phyloP scores from a whole-genome alignment of 345 rosid genomes.

The Sisymbrium altissimum region DNA sequence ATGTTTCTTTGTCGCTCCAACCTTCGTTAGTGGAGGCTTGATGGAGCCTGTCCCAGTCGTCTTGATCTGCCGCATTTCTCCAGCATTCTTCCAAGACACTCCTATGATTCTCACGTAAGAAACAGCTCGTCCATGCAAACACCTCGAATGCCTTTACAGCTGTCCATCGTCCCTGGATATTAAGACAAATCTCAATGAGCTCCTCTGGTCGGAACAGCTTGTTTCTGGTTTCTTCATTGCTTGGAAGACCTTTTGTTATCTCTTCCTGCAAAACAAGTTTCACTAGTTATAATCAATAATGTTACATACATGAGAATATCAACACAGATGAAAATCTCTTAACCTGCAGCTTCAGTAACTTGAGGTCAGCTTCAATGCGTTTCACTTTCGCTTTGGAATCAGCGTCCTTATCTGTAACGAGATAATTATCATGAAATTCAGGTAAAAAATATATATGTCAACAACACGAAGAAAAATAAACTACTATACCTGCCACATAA shows the following conservation, averaged over 20 bases:
- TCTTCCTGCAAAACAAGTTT: slow-evolving; percentile 53
- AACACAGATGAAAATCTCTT: neutral
- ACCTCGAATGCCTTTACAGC: slow-evolving; percentile 67
- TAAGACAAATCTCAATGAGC: slow-evolving; percentile 66
- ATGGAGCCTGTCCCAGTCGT: slow-evolving; percentile 71
- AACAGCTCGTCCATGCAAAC: slow-evolving; percentile 86
- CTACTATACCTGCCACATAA: slow-evolving; percentile 61
- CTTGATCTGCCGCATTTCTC: slow-evolving; percentile 77
- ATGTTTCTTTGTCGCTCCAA: slow-evolving; percentile 83
- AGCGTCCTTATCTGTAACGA: slow-evolving; percentile 38
- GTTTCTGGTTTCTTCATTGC: slow-evolving; percentile 35
- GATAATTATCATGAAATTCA: neutral
- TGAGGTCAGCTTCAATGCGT: slow-evolving; percentile 83
- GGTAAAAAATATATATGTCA: neutral
- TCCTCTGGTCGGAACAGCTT: slow-evolving; percentile 66
- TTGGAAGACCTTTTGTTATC: slow-evolving; percentile 43
- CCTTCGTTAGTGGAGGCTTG: slow-evolving; percentile 64
- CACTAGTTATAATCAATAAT: neutral
- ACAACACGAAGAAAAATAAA: neutral
- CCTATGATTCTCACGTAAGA: slow-evolving; percentile 64
- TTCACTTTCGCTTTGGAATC: slow-evolving; percentile 49
- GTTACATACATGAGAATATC: neutral
- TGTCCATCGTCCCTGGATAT: slow-evolving; percentile 47
- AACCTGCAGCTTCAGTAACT: slow-evolving; percentile 88
- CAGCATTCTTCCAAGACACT: slow-evolving; percentile 83